A percentile compares a stretch with the other conserved stretches of the same genome.
Evolutionary conservation across 2,329 filamentous ascomycete genomes (phyloP).

Genomic region (Trichoderma sp.): DNA sequence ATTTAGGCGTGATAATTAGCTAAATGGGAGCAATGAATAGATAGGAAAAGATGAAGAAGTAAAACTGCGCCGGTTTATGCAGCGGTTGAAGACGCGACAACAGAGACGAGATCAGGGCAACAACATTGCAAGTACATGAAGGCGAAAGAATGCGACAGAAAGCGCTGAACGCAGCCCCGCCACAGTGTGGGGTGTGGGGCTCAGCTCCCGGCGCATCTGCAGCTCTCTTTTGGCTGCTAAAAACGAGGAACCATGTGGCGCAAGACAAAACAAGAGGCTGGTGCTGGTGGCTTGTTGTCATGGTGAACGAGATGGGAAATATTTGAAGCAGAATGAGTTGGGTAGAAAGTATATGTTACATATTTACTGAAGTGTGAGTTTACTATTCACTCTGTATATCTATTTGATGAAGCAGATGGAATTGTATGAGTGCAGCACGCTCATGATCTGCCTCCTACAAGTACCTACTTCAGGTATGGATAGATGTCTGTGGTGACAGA

Average conservation of each 20-base stretch:
- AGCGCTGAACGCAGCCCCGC: constrained; percentile 14
- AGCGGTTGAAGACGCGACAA: neutral
- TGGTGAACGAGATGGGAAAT: neutral
- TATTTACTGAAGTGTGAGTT: neutral
- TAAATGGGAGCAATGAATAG: neutral
- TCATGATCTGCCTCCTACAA: neutral
- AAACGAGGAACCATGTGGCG: constrained; percentile 12
- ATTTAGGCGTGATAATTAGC: neutral
- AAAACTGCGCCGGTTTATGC: neutral
- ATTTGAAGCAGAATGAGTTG: neutral
- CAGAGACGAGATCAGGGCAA: neutral
- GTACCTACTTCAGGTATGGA: neutral
- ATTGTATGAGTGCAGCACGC: neutral
- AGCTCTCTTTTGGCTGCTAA: neutral
- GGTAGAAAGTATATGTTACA: neutral
- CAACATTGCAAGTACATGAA: neutral
- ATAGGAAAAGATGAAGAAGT: neutral
- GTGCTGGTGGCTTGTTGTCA: neutral
- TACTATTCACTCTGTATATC: neutral
- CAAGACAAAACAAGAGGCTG: neutral
- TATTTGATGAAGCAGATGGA: too few species aligned
- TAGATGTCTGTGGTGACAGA: neutral
- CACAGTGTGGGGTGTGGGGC: constrained; percentile 21
- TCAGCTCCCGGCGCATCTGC: constrained; percentile 12
- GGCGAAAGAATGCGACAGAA: constrained; percentile 1